Evolutionary conservation across 176 grass and related monocot species (phyloP).

Genomic region (Avena sativa): DNA sequence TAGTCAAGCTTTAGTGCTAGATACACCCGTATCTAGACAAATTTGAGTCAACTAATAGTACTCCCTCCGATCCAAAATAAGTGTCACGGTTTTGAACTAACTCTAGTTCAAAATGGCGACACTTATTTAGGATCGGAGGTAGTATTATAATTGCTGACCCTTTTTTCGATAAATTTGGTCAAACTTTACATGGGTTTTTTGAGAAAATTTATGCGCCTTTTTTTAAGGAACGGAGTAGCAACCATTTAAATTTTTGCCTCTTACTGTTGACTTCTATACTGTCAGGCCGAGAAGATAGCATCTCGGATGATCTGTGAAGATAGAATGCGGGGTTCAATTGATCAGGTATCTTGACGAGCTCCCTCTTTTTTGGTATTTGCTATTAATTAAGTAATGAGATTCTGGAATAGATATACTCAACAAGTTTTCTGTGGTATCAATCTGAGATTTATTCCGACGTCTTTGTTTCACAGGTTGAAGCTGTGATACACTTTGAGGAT

Average conservation of each 20-base stretch:
- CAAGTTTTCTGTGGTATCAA: background rate
- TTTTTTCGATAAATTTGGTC: too few relatives aligned
- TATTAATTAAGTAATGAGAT: background rate
- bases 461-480: conserved; percentile 72
- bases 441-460: background rate
- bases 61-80: too few relatives aligned
- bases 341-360: conserved; percentile 63
- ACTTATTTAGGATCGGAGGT: too few relatives aligned
- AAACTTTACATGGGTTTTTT: too few relatives aligned
- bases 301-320: conserved; percentile 97
- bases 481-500: conserved; percentile 98
- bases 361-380: background rate
- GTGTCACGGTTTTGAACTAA: too few relatives aligned
- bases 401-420: background rate
- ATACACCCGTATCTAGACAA: too few relatives aligned
- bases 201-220: too few relatives aligned
- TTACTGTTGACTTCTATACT: conserved; percentile 24
- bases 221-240: too few relatives aligned
- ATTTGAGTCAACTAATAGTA: too few relatives aligned
- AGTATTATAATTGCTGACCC: too few relatives aligned
- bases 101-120: too few relatives aligned
- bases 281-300: conserved; percentile 96
- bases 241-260: background rate
- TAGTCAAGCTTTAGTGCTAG: too few relatives aligned
- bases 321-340: conserved; percentile 94